Percentiles rank a stretch among this genome's conserved stretches.
Evolutionary conservation across 202 grass and related monocot species (phyloP).

Genomic region (Elaeis oleifera): DNA sequence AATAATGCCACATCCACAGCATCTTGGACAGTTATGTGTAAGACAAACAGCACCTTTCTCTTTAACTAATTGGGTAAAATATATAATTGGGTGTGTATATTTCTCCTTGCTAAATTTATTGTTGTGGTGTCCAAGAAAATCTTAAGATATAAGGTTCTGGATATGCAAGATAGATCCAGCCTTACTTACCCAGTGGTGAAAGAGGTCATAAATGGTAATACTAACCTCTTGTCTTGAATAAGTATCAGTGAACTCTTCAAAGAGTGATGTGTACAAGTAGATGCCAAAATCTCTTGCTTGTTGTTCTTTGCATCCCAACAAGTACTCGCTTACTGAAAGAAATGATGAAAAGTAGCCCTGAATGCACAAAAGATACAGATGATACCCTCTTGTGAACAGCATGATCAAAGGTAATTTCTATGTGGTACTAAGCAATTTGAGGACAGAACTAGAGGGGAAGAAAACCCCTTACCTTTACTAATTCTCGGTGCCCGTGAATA

Average conservation of each 20-base stretch:
- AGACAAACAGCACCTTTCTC: no score
- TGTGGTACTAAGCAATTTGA: neutral
- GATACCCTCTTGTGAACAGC: no score
- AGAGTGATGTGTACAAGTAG: slow-evolving; percentile 64
- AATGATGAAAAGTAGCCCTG: slow-evolving; percentile 75
- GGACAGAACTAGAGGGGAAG: slow-evolving; percentile 19
- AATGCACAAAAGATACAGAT: slow-evolving; percentile 28
- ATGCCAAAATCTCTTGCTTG: slow-evolving; percentile 69
- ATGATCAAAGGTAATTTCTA: no score
- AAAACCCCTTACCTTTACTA: slow-evolving; percentile 64
- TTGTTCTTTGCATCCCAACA: slow-evolving; percentile 78
- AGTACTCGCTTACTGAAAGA: slow-evolving; percentile 66
- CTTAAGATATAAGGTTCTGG: no score
- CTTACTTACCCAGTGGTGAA: neutral
- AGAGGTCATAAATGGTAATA: slow-evolving; percentile 19
- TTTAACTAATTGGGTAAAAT: no score
- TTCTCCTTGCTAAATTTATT: no score
- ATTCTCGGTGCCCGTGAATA: slow-evolving; percentile 56
- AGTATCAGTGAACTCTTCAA: slow-evolving; percentile 69
- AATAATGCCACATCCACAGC: no score
- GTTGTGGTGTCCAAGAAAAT: no score
- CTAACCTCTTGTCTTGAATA: slow-evolving; percentile 73
- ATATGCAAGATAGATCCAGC: no score
- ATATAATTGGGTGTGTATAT: no score
- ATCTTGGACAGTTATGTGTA: no score